Evolutionary conservation across 164 flowering plant genomes (phyloP).

Genomic region (Protea cynaroides): DNA sequence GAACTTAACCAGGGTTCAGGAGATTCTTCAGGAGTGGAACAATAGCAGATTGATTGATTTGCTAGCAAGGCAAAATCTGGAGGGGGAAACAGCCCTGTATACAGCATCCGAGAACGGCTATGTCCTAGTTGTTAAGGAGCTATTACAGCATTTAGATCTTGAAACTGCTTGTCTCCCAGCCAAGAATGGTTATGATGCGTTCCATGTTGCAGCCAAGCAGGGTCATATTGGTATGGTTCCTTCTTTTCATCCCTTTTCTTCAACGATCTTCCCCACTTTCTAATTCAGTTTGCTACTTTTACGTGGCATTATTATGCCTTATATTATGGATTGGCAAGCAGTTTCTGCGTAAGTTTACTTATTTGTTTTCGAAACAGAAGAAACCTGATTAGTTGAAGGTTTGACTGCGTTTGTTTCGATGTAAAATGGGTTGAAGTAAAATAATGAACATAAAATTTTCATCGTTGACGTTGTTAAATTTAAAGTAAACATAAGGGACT

Average conservation of each 20-base stretch:
- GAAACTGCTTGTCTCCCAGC: conserved; percentile 62
- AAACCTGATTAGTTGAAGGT: not conserved
- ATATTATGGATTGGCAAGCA: no score
- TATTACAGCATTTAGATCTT: conserved; percentile 61
- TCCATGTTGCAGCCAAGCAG: conserved; percentile 92
- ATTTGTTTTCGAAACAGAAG: not conserved
- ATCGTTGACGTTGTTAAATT: no score
- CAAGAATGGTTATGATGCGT: conserved; percentile 71
- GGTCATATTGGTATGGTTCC: conserved; percentile 70
- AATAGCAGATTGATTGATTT: conserved; percentile 25
- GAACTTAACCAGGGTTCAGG: conserved; percentile 48
- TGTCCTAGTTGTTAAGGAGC: conserved; percentile 43
- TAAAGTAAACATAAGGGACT: no score
- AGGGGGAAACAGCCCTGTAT: conserved; percentile 77
- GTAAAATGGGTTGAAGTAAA: no score
- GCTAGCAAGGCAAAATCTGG: conserved; percentile 52
- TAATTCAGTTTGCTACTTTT: no score
- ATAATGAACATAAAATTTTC: no score
- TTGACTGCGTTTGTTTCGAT: no score
- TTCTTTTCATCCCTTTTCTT: no score
- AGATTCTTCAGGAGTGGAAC: conserved; percentile 47
- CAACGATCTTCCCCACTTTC: no score
- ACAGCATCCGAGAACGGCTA: conserved; percentile 88
- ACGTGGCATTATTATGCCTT: not conserved
- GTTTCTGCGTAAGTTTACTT: no score